A percentile compares a stretch with the other conserved stretches of the same genome.
phyloP scores from a whole-genome alignment of 495 filamentous ascomycete genomes.

The Penicillium tannophilum region DNA sequence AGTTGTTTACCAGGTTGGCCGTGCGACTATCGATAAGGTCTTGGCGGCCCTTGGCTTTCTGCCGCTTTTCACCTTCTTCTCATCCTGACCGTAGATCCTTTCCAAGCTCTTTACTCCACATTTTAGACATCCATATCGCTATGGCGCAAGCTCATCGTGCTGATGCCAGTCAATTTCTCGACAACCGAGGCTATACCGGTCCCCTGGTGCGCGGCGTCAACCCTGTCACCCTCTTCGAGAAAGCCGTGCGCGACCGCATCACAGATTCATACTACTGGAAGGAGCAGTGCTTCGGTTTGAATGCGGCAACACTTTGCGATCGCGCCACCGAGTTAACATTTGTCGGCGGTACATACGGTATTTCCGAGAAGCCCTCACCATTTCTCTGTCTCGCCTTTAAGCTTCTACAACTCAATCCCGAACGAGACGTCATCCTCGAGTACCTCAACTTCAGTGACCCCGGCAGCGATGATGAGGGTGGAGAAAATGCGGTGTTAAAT shows the following conservation, averaged over 20 bases:
- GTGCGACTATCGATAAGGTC: constrained; percentile 49
- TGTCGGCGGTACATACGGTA: constrained; percentile 85
- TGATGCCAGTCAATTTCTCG: constrained; percentile 74
- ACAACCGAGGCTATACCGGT: constrained; percentile 75
- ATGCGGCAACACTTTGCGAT: constrained; percentile 86
- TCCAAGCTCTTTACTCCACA: constrained; percentile 10
- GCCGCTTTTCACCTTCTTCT: constrained; percentile 10
- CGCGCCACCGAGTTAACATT: constrained; percentile 81
- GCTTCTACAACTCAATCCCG: constrained; percentile 82
- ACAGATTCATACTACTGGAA: constrained; percentile 96
- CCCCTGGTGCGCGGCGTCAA: constrained; percentile 76
- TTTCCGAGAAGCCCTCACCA: constrained; percentile 78
- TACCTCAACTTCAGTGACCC: constrained; percentile 67
- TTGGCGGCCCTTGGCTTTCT: constrained; percentile 14
- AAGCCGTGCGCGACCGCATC: constrained; percentile 91
- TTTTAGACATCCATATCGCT: constrained; percentile 26
- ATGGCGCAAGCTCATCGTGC: constrained; percentile 57
- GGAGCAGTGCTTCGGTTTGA: constrained; percentile 95
- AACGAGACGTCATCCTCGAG: constrained; percentile 74
- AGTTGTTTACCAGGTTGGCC: constrained; percentile 42
- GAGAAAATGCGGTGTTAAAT: constrained; percentile 34
- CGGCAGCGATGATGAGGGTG: constrained; percentile 35
- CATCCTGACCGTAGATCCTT: constrained; percentile 18
- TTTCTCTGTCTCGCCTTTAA: constrained; percentile 97
- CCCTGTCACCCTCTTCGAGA: constrained; percentile 87